Evolutionary conservation across 495 filamentous ascomycete species (phyloP).

Genomic region (Penicillium canariense): DNA sequence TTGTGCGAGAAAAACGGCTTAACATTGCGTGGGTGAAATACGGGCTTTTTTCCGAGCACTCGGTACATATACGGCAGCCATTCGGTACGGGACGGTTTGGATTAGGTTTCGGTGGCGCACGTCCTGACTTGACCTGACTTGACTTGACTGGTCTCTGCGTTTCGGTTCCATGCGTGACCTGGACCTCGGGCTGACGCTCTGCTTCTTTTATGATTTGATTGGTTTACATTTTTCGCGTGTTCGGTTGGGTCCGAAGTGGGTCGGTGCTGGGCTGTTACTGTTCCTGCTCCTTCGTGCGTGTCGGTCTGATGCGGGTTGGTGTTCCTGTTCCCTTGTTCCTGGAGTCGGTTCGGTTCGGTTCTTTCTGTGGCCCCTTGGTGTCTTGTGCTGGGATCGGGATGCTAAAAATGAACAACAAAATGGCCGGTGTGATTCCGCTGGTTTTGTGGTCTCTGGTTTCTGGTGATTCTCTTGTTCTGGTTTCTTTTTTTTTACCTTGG

Average conservation of each 20-base stretch:
- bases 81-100: too few relatives aligned
- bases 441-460: background rate
- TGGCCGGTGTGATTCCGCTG: background rate
- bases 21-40: conserved; percentile 10
- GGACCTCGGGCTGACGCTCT: background rate
- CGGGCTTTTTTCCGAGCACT: conserved; percentile 3
- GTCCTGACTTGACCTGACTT: background rate
- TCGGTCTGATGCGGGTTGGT: background rate
- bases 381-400: background rate
- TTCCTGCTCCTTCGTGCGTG: too few relatives aligned
- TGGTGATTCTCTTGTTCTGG: conserved; percentile 4
- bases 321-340: conserved; percentile 9
- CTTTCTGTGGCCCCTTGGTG: background rate
- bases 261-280: conserved; percentile 4
- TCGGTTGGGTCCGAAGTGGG: conserved; percentile 15
- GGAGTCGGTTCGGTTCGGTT: background rate
- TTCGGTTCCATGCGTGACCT: too few relatives aligned
- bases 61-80: conserved; percentile 21
- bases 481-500: background rate
- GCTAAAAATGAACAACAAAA: conserved; percentile 2
- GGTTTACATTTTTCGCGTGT: conserved; percentile 3
- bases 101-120: background rate
- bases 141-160: too few relatives aligned
- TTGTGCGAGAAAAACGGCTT: conserved; percentile 19
- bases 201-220: conserved; percentile 1